Evolutionary conservation across 1,284 basidiomycete genomes (phyloP), one percentile per base, ranked within the genome.

Genomic region (Ceratobasidium sp.): DNA sequence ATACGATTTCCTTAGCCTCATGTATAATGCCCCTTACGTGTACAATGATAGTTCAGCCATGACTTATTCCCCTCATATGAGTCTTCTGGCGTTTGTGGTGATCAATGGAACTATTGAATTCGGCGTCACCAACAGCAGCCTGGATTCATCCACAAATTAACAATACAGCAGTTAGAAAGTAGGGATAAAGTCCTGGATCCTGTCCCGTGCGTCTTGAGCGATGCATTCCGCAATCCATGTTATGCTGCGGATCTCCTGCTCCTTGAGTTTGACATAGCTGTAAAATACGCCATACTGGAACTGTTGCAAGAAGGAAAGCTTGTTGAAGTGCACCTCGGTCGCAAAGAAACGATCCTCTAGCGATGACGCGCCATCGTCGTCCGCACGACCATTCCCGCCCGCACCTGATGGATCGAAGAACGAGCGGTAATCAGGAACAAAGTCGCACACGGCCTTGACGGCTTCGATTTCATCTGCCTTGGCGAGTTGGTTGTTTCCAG

Each of bases 191-290:
- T 96, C 93, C 76, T 94, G 89, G 80, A 97, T 94, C 80, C 95
- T 87, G 76, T 96, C 93, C 78, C 89, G 87, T 64, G 94, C 94
- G 80, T 96, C 91, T 82, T 97, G 94, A 15, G 93, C 93, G 75
- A 97, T 96, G 79, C 94, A 97, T 82, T 97, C 95, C 68, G 94
- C 93, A 79, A 98, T 96, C 96, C 96, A 98, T 35, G 94, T 96
- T 76, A 99, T 79, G 77, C 94, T 98, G 74, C 97, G 83, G 73
- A 99, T 96, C 83, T 99, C 97, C 83, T 99, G 97, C 82, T 99
- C 97, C 85, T 99, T 99, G 78, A 99, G 83, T 82, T 97, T 98
- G 80, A 96, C 84, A 77, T 95, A 96, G 76, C 89, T 90, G 78
- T 96, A 98, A 79, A 98, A 98, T 42, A 96, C 87, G 38, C 90